Evolutionary conservation across 345 rosid species (phyloP).

Genomic region (Citropsis articulata): DNA sequence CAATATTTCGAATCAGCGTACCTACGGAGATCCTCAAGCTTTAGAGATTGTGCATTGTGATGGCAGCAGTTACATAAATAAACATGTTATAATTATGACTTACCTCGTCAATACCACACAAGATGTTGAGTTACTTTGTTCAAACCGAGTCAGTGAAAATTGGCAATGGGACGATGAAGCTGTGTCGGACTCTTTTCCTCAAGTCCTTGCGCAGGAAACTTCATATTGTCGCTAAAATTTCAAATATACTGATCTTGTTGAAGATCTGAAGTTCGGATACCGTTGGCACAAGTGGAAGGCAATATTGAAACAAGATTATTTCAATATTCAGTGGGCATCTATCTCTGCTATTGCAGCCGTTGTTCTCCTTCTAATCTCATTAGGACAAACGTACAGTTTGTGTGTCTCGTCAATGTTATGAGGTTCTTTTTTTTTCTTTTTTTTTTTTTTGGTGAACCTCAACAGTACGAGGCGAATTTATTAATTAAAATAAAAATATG

Average conservation of each 20-base stretch:
- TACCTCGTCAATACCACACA: not conserved
- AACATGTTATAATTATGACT: not conserved
- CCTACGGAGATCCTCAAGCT: not conserved
- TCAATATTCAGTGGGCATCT: conserved; percentile 17
- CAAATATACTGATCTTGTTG: not conserved
- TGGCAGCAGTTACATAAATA: not conserved
- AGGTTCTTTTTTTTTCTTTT: too few relatives aligned
- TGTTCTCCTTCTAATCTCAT: too few relatives aligned
- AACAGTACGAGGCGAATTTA: too few relatives aligned
- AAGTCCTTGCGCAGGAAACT: not conserved
- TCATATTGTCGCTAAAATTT: rapidly evolving
- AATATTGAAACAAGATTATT: not conserved
- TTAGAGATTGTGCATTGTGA: not conserved
- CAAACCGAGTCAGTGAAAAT: not conserved
- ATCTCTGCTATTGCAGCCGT: not conserved
- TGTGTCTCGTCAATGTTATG: too few relatives aligned
- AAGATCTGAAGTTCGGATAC: not conserved
- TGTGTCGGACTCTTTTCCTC: conserved; percentile 1
- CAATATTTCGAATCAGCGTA: not conserved
- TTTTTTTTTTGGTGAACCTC: too few relatives aligned
- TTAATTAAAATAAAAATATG: too few relatives aligned
- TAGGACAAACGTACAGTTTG: too few relatives aligned
- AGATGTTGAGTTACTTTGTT: conserved; percentile 12
- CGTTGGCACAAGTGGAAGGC: conserved; percentile 17
- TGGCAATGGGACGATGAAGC: not conserved